These are phyloP conservation scores for Lachnum nothofagi DNA, from an alignment of 2,329 filamentous ascomycete genomes.

Conservation along the genomic window DNA sequence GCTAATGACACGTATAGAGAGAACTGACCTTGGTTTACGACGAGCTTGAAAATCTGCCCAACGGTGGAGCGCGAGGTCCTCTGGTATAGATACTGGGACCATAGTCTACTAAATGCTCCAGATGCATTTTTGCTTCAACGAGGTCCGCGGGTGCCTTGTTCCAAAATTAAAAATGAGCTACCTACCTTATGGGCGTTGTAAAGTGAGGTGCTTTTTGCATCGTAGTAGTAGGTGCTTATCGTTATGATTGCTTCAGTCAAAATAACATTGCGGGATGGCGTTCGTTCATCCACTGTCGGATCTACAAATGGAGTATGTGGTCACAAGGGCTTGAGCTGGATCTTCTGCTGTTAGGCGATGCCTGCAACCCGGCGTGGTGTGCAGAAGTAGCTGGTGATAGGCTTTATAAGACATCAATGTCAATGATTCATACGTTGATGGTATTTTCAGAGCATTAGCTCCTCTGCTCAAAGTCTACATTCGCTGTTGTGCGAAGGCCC, in stretches of 20 bases:
- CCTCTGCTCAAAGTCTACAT: too few relatives aligned
- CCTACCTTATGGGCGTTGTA: too few relatives aligned
- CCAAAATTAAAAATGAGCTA: too few relatives aligned
- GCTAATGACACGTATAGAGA: constrained; percentile 39
- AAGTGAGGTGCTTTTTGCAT: neutral
- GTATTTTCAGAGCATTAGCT: neutral
- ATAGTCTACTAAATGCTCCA: neutral
- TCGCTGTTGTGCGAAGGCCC: too few relatives aligned
- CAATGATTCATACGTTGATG: constrained; percentile 4
- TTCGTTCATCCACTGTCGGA: constrained; percentile 10
- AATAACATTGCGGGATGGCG: constrained; percentile 1
- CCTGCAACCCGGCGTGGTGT: constrained; percentile 19
- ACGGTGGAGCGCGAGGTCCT: constrained; percentile 17
- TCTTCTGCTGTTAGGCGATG: constrained; percentile 12
- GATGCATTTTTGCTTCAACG: neutral
- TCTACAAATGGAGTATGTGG: constrained; percentile 11
- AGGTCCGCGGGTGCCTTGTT: neutral
- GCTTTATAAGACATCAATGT: constrained; percentile 9
- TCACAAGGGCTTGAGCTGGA: constrained; percentile 12
- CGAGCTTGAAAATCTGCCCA: constrained; percentile 49
- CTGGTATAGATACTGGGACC: constrained; percentile 8
- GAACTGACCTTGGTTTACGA: constrained; percentile 58
- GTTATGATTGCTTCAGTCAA: constrained; percentile 2
- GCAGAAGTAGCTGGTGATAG: constrained; percentile 16
- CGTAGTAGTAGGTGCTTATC: neutral